A percentile compares a stretch with the other conserved stretches of the same genome.
Evolutionary conservation across 2,329 filamentous ascomycete genomes (phyloP).

Genomic region (Aspergillus chevalieri): DNA sequence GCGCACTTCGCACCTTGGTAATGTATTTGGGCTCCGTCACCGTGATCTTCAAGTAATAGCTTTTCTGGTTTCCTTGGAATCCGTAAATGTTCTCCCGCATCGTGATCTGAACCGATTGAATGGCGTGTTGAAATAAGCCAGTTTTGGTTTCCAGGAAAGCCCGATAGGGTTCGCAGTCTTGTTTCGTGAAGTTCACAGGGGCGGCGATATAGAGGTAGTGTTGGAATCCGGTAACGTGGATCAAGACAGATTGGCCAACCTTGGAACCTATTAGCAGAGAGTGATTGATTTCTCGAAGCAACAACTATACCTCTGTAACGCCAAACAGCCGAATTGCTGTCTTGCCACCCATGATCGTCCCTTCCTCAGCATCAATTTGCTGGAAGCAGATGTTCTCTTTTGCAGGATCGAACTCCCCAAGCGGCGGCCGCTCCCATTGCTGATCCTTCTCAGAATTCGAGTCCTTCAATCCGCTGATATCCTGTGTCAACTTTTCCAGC

Average conservation of each 20-base stretch:
- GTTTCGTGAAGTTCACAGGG: constrained; percentile 69
- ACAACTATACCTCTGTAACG: constrained; percentile 62
- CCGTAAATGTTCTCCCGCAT: constrained; percentile 88
- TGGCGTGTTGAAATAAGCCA: constrained; percentile 64
- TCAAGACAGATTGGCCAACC: constrained; percentile 79
- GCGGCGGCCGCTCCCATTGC: constrained; percentile 68
- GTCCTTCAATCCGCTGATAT: constrained; percentile 77
- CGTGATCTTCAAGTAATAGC: constrained; percentile 87
- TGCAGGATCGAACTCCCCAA: constrained; percentile 57
- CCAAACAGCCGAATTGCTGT: constrained; percentile 87
- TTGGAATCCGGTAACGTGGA: constrained; percentile 92
- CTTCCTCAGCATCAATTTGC: constrained; percentile 92
- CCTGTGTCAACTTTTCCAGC: constrained; percentile 90
- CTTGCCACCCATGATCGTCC: constrained; percentile 68
- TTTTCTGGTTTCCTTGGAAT: constrained; percentile 88
- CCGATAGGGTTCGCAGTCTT: constrained; percentile 73
- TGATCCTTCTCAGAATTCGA: constrained; percentile 91
- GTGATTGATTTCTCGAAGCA: constrained; percentile 14
- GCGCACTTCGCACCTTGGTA: constrained; percentile 63
- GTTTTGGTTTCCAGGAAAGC: constrained; percentile 73
- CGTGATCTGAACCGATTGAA: constrained; percentile 74
- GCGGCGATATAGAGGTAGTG: constrained; percentile 95
- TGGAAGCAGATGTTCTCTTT: constrained; percentile 78
- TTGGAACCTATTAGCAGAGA: constrained; percentile 21
- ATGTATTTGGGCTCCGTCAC: constrained; percentile 86